phyloP scores from a whole-genome alignment of 2,329 filamentous ascomycete genomes.

The Fusarium drepaniforme region DNA sequence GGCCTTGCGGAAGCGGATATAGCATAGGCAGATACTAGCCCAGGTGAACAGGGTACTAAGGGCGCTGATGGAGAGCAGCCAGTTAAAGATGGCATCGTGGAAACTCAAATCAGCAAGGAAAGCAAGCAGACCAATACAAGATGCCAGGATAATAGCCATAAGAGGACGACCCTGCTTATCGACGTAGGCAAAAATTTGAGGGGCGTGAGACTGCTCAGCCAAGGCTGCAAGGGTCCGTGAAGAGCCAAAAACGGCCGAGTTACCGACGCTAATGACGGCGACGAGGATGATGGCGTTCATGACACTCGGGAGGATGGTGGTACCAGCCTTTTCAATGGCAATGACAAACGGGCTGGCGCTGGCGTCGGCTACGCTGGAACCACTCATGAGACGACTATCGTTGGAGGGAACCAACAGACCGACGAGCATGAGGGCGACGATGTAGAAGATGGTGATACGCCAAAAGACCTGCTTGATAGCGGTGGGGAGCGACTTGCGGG shows the following conservation, averaged over 20 bases:
- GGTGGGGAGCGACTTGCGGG: slow-evolving; percentile 83
- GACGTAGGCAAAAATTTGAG: slow-evolving; percentile 81
- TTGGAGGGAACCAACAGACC: slow-evolving; percentile 85
- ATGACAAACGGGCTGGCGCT: slow-evolving; percentile 93
- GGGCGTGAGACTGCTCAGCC: slow-evolving; percentile 88
- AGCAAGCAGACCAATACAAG: slow-evolving; percentile 77
- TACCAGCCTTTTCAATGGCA: slow-evolving; percentile 86
- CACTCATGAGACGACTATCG: slow-evolving; percentile 71
- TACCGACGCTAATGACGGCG: slow-evolving; percentile 90
- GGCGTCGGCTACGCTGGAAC: slow-evolving; percentile 69
- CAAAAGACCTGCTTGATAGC: slow-evolving; percentile 96
- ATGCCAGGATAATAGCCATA: slow-evolving; percentile 76
- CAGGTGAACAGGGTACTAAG: slow-evolving; percentile 83
- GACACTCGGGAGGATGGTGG: slow-evolving; percentile 82
- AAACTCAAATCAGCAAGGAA: slow-evolving; percentile 77
- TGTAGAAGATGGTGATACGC: slow-evolving; percentile 92
- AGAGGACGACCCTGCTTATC: slow-evolving; percentile 87
- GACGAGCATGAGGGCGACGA: slow-evolving; percentile 85
- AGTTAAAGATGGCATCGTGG: slow-evolving; percentile 76
- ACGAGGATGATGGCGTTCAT: slow-evolving; percentile 97
- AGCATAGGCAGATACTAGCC: slow-evolving; percentile 85
- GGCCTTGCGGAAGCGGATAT: slow-evolving; percentile 88
- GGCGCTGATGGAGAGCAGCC: slow-evolving; percentile 82
- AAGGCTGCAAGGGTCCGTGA: slow-evolving; percentile 90
- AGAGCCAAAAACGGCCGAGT: slow-evolving; percentile 91